Evolutionary conservation across 106 monocot species (phyloP).

Genomic region (Dendrobium chrysotoxum): DNA sequence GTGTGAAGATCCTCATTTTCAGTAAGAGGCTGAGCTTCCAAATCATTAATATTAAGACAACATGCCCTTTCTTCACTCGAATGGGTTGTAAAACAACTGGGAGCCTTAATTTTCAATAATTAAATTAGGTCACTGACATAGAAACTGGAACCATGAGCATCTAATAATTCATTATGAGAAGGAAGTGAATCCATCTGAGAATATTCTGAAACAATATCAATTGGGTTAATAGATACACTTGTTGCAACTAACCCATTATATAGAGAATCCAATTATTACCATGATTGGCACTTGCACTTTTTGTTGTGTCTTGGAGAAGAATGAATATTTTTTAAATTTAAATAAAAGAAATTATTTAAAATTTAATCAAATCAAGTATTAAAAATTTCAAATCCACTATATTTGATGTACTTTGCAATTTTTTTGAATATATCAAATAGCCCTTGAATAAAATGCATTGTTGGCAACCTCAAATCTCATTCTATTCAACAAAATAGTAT

Average conservation of each 20-base stretch:
- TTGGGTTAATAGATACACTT: not conserved
- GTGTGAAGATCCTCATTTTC: not conserved
- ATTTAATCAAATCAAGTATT: no score
- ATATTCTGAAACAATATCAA: not conserved
- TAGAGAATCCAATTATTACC: conserved; percentile 1
- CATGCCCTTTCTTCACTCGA: not conserved
- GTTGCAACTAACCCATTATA: not conserved
- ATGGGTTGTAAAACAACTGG: not conserved
- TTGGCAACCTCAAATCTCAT: no score
- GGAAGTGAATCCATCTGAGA: not conserved
- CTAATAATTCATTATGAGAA: not conserved
- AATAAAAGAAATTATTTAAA: no score
- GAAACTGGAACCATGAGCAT: not conserved
- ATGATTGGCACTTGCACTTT: not conserved
- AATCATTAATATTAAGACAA: not conserved
- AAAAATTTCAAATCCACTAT: no score
- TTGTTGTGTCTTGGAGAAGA: not conserved
- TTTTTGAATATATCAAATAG: no score
- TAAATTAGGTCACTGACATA: not conserved
- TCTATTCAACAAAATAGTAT: no score
- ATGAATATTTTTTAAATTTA: no score
- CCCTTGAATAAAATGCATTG: no score
- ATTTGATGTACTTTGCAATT: no score
- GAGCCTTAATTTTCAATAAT: not conserved
- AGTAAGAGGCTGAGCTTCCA: not conserved